phyloP scores from a whole-genome alignment of 495 filamentous ascomycete genomes.

The Hypoxylon lienhwacheense region DNA sequence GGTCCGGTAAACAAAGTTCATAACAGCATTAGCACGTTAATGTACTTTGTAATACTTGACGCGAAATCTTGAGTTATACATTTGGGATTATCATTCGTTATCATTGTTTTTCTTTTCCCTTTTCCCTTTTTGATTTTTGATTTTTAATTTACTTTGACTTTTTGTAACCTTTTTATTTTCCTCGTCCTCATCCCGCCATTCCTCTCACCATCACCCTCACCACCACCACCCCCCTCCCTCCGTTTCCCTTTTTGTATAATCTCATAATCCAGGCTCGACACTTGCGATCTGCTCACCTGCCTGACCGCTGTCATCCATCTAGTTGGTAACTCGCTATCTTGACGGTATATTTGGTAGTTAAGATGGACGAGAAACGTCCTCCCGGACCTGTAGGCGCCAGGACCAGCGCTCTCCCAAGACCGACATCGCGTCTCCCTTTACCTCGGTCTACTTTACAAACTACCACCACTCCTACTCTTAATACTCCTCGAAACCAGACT shows the following conservation, averaged over 20 bases:
- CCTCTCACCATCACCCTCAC: no score
- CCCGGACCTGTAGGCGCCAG: slow-evolving; percentile 11
- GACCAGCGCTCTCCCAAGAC: slow-evolving; percentile 35
- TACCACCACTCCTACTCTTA: neutral
- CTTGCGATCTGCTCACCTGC: no score
- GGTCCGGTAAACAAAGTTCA: slow-evolving; percentile 15
- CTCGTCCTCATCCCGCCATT: no score
- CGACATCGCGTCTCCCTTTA: slow-evolving; percentile 38
- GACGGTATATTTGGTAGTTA: slow-evolving; percentile 14
- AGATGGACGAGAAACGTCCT: slow-evolving; percentile 43
- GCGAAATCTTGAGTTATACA: slow-evolving; percentile 31
- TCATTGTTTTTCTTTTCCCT: neutral
- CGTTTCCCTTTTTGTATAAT: no score
- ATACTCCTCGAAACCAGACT: no score
- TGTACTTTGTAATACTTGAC: slow-evolving; percentile 19
- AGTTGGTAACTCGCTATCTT: slow-evolving; percentile 6
- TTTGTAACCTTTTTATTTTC: slow-evolving; percentile 15
- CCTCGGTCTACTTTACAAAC: slow-evolving; percentile 33
- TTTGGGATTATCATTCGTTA: slow-evolving; percentile 5
- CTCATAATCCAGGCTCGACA: no score
- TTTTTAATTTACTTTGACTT: slow-evolving; percentile 1
- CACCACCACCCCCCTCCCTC: no score
- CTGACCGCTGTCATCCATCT: no score
- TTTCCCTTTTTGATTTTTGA: slow-evolving; percentile 9
- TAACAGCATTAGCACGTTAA: no score